These are phyloP conservation scores for Coemansia sp. DNA, from an alignment of 192 early-diverging fungal species.

Conservation along the genomic window DNA sequence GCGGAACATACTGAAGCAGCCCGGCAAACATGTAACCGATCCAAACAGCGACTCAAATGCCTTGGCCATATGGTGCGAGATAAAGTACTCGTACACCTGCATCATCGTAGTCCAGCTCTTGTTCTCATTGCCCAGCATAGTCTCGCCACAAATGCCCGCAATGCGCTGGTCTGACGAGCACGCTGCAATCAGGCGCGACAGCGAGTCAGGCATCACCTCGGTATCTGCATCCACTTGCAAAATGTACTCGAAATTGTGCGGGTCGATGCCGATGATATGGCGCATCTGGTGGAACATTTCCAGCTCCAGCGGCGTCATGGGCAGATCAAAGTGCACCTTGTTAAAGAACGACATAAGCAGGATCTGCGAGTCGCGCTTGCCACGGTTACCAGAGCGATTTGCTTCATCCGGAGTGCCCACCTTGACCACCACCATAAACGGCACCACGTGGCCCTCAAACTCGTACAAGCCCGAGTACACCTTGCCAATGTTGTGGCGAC, in stretches of 20 bases:
- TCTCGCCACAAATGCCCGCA: conserved; percentile 93
- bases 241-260: conserved; percentile 74
- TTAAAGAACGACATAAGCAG: conserved; percentile 95
- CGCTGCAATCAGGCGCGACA: conserved; percentile 84
- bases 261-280: conserved; percentile 91
- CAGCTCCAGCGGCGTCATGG: conserved; percentile 90
- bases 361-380: conserved; percentile 98
- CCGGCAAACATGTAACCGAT: conserved; percentile 56
- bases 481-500: conserved; percentile 93
- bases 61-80: conserved; percentile 92
- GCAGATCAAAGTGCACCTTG: conserved; percentile 87
- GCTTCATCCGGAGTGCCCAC: conserved; percentile 87
- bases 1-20: conserved; percentile 89
- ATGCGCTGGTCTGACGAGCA: conserved; percentile 51
- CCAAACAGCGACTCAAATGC: conserved; percentile 23
- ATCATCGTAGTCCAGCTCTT: conserved; percentile 95
- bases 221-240: conserved; percentile 85
- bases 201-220: conserved; percentile 78
- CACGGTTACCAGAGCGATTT: conserved; percentile 88
- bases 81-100: conserved; percentile 95
- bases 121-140: conserved; percentile 85
- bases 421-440: conserved; percentile 95
- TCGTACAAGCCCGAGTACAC: conserved; percentile 97
- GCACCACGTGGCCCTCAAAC: conserved; percentile 82
- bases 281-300: conserved; percentile 98